Evolutionary conservation across 352 stramenopile species (phyloP).

Genomic region (Blastocystis sp.): DNA sequence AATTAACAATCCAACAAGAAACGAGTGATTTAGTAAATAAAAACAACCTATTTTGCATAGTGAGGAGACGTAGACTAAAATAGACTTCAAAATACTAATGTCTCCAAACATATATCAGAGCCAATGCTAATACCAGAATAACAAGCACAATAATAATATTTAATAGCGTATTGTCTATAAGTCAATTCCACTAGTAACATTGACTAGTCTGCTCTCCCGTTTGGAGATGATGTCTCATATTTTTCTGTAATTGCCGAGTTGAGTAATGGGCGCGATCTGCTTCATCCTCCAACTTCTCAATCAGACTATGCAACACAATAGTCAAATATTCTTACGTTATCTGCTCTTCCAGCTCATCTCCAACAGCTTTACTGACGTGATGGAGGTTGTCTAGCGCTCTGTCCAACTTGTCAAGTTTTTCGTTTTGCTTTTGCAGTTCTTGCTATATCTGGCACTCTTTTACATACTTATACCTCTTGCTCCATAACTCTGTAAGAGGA

Average conservation of each 20-base stretch:
- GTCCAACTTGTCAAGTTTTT: neutral
- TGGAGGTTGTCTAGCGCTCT: neutral
- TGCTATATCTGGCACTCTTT: neutral
- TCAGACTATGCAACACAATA: neutral
- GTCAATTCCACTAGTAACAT: neutral
- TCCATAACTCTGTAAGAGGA: neutral
- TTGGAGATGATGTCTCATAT: neutral
- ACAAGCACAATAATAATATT: conserved; percentile 26
- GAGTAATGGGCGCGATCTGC: neutral
- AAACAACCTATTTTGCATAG: too few species aligned
- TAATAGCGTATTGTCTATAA: neutral
- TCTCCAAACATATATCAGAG: neutral
- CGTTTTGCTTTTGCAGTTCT: conserved; percentile 21
- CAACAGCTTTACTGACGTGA: conserved; percentile 20
- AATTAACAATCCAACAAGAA: too few species aligned
- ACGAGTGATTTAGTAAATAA: too few species aligned
- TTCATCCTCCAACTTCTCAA: conserved; percentile 18
- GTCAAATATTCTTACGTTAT: neutral
- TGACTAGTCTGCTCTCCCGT: neutral
- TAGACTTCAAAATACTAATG: neutral
- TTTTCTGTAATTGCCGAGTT: neutral
- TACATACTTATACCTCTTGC: neutral
- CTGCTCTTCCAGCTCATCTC: conserved; percentile 42
- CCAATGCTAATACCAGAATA: conserved; percentile 1
- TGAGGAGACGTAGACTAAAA: too few species aligned